Base-by-base conservation (phyloP, 1,284 basidiomycete species). In the Pseudozyma hubeiensis region DNA sequence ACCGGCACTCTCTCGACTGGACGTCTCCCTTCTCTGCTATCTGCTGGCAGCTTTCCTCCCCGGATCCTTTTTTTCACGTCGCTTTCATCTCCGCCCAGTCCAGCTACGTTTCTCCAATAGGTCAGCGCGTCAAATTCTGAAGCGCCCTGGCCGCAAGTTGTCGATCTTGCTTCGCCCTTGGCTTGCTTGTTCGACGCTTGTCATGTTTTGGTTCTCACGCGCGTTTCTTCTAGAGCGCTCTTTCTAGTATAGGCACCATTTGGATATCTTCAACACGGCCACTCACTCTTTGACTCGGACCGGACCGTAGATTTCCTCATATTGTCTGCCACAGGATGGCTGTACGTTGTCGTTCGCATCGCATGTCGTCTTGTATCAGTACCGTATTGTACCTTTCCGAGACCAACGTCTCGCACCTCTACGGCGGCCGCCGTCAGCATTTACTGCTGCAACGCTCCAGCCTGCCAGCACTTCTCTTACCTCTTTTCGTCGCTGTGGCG, bases 121-220 rank as follows among this genome's bases (percentile, higher is more conserved):
- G 56, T 30, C 63, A 74, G 71, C 65, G 62, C 71, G 71, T 74
- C 71, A 74, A 74, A 69, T 69, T 74, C 39, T 74, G 53, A 74
- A 74, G 71, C 71, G 71, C 66, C 71, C 71, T 74, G 71, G 45
- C 56, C 54, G 51, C 71, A 65, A 63, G 53, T 33, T 16, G 44
- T 40, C 52, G 37, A 46, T 30, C 24, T 5, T 40, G 30, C 30
- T 30, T 37, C 39, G 52, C 51, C n/a, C 31, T 14, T 47, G 10
- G 40, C 47, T 44, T 19, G 53, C 29, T 19, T 8, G 6, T 39
- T 43, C 46, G 40, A 41, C 33, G n/a, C 49, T 65, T 71, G 56
- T 54, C 24, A 37, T 44, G n/a, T 51, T 44, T 58, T 35, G 19
- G 39, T 59, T 46, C 34, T 31, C 34, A 17, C 29, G 14, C 35